Evolutionary conservation across 2,329 filamentous ascomycete genomes (phyloP).

Genomic region (Talaromyces sp.): DNA sequence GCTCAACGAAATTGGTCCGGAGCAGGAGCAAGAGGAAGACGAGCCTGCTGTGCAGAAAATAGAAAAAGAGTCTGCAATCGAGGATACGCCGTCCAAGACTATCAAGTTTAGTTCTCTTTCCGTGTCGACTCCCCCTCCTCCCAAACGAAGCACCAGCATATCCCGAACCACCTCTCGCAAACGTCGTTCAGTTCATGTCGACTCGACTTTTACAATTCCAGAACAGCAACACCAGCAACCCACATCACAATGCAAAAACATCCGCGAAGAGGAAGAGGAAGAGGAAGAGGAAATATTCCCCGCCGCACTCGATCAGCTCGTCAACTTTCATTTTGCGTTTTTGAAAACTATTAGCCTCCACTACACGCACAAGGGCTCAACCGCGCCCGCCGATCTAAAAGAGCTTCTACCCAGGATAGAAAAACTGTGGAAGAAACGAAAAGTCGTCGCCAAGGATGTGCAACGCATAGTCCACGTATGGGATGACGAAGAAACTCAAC

Average conservation of each 20-base stretch:
- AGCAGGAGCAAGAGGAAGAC: not conserved
- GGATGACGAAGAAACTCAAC: constrained; percentile 25
- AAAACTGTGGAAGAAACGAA: constrained; percentile 67
- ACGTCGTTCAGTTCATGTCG: not conserved
- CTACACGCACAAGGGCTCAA: constrained; percentile 62
- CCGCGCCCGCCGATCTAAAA: constrained; percentile 60
- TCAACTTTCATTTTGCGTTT: constrained; percentile 63
- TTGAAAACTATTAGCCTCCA: constrained; percentile 65
- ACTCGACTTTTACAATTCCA: not conserved
- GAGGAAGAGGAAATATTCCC: constrained; percentile 7
- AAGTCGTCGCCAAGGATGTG: constrained; percentile 62
- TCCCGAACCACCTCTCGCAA: constrained; percentile 2
- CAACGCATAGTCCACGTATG: constrained; percentile 64
- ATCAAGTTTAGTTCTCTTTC: constrained; percentile 28
- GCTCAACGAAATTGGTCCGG: constrained; percentile 26
- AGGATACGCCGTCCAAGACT: constrained; percentile 29
- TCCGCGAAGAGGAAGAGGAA: not conserved
- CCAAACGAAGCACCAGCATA: constrained; percentile 15
- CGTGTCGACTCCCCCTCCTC: constrained; percentile 21
- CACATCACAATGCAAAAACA: not conserved
- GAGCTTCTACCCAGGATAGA: constrained; percentile 60
- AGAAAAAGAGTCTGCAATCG: constrained; percentile 7
- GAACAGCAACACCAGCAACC: not conserved
- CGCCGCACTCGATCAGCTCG: constrained; percentile 46
- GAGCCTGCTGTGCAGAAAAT: constrained; percentile 8